A percentile compares a stretch with the other conserved stretches of the same genome.
Evolutionary conservation across 495 filamentous ascomycete species (phyloP).

Genomic region (Podospora conica): DNA sequence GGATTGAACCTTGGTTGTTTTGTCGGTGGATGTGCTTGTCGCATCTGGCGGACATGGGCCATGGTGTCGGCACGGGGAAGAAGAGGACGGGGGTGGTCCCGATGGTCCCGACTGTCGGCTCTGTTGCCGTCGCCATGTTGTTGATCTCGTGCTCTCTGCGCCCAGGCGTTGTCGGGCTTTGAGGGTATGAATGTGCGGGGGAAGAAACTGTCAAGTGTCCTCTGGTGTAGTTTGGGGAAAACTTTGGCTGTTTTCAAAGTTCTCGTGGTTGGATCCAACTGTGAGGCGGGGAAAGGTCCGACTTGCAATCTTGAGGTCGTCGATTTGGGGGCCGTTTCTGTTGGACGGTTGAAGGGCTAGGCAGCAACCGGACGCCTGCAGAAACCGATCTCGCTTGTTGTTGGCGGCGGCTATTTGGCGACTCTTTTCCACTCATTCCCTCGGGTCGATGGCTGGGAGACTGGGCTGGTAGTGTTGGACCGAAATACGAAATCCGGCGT

Average conservation of each 20-base stretch:
- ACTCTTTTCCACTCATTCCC: too few relatives aligned
- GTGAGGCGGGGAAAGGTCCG: background rate
- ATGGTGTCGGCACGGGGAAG: conserved; percentile 1
- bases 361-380: background rate
- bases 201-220: background rate
- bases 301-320: background rate
- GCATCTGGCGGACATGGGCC: background rate
- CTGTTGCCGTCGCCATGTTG: background rate
- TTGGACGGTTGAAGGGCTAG: background rate
- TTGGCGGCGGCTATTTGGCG: background rate
- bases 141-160: background rate
- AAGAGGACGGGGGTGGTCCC: background rate
- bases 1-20: background rate
- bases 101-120: background rate
- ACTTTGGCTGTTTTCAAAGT: background rate
- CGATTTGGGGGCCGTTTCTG: background rate
- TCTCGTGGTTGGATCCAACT: background rate
- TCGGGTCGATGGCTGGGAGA: too few relatives aligned
- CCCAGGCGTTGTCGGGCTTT: background rate
- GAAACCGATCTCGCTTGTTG: background rate
- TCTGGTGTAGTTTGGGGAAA: background rate
- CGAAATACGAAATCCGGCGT: too few relatives aligned
- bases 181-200: background rate
- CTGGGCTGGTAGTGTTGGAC: too few relatives aligned
- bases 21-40: background rate